phyloP scores from a whole-genome alignment of 305 asterid species.

The Fraxinus latifolia region DNA sequence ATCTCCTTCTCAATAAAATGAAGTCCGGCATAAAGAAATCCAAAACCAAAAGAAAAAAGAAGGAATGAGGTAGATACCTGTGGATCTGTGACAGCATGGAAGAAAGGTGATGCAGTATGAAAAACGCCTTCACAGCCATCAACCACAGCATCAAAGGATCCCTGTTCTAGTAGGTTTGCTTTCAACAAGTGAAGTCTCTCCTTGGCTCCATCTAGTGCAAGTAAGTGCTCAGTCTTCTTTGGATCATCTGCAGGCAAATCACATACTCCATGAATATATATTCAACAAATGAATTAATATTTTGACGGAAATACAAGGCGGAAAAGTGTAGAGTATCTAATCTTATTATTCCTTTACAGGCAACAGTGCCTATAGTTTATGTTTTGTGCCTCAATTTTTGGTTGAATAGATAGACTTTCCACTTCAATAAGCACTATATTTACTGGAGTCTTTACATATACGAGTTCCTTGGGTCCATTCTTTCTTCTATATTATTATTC shows the following conservation, averaged over 20 bases:
- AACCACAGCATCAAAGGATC: constrained; percentile 55
- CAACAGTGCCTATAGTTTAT: neutral
- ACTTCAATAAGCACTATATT: neutral
- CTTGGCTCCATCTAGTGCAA: constrained; percentile 33
- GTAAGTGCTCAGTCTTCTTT: constrained; percentile 49
- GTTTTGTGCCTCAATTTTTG: neutral
- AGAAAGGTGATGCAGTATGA: constrained; percentile 66
- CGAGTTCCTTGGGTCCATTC: neutral
- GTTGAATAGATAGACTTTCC: no score
- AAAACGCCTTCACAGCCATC: constrained; percentile 58
- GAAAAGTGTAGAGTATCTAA: neutral
- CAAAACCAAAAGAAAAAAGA: neutral
- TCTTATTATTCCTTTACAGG: neutral
- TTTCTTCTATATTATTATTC: neutral
- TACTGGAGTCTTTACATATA: neutral
- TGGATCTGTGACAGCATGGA: constrained; percentile 42
- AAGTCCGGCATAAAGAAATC: neutral
- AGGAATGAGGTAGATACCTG: constrained; percentile 32
- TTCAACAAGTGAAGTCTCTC: constrained; percentile 7
- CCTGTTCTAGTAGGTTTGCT: constrained; percentile 57
- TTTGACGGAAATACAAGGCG: neutral
- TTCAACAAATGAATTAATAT: neutral
- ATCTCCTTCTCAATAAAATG: neutral
- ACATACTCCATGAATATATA: neutral
- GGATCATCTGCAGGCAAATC: constrained; percentile 44